Evolutionary conservation across 768 basidiomycete genomes (phyloP).

Genomic region (Paxillus ammoniavirescens): DNA sequence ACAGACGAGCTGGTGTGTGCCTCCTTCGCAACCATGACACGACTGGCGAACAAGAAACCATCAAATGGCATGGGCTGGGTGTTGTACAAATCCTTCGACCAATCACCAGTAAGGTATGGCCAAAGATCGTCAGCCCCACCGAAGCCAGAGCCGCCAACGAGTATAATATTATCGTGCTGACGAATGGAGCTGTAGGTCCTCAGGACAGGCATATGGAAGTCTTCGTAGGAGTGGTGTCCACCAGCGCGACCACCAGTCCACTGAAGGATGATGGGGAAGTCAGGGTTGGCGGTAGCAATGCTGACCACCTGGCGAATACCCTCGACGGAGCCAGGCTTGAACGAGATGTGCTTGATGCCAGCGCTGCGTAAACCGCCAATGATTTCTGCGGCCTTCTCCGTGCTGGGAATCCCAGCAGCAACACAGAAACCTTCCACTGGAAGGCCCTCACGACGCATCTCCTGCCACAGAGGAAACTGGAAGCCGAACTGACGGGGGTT

Average conservation of each 20-base stretch:
- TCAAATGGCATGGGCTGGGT: constrained; percentile 98
- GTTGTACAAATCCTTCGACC: constrained; percentile 80
- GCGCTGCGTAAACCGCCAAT: constrained; percentile 76
- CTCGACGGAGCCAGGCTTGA: constrained; percentile 98
- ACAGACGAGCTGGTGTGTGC: constrained; percentile 93
- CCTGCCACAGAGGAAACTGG: constrained; percentile 97
- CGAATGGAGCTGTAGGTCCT: constrained; percentile 89
- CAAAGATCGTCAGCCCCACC: constrained; percentile 93
- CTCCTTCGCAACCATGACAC: constrained; percentile 99
- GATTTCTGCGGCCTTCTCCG: constrained; percentile 97
- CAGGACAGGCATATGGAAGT: constrained; percentile 96
- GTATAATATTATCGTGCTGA: constrained; percentile 81
- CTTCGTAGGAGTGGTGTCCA: constrained; percentile 97
- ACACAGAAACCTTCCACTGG: constrained; percentile 99
- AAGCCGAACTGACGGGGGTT: constrained; percentile 96
- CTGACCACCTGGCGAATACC: constrained; percentile 97
- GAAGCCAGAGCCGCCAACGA: constrained; percentile 94
- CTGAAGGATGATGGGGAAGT: constrained; percentile 96
- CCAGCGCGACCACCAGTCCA: constrained; percentile 99
- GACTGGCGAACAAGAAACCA: constrained; percentile 92
- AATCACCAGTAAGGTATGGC: constrained; percentile 96
- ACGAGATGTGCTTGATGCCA: constrained; percentile 94
- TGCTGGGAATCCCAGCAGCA: constrained; percentile 94
- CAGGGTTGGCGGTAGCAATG: constrained; percentile 90
- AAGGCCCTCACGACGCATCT: constrained; percentile 92